Evolutionary conservation across 2,329 filamentous ascomycete genomes (phyloP).

Genomic region (Elsinoe batatas): DNA sequence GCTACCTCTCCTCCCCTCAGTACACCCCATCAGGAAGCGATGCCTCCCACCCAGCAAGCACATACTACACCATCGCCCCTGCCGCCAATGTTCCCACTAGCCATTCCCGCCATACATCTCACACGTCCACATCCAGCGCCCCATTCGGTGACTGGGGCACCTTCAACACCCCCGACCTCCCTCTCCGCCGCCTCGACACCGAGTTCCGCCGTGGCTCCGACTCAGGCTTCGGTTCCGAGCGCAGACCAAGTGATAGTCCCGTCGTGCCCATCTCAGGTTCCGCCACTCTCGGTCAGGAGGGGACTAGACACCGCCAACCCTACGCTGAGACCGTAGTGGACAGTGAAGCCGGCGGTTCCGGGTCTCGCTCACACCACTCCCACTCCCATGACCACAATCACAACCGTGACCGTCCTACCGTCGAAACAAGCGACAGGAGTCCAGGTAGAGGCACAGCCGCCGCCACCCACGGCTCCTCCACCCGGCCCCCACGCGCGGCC

Average conservation of each 20-base stretch:
- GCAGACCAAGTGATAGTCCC: background rate
- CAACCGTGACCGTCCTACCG: too few relatives aligned
- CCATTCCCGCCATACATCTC: background rate
- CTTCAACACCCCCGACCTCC: background rate
- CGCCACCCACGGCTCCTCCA: too few relatives aligned
- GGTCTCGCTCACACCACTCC: background rate
- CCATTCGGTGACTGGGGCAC: background rate
- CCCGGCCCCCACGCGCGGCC: too few relatives aligned
- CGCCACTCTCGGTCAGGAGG: background rate
- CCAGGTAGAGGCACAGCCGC: background rate
- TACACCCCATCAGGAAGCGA: constrained; percentile 2
- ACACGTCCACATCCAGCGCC: background rate
- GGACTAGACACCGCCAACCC: background rate
- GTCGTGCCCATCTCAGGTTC: background rate
- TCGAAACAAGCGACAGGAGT: background rate
- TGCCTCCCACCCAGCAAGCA: background rate
- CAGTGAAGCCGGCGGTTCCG: background rate
- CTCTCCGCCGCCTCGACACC: background rate
- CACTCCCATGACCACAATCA: too few relatives aligned
- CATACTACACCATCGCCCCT: background rate
- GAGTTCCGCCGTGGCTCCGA: background rate
- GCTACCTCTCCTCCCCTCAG: background rate
- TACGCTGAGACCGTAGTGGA: constrained; percentile 4
- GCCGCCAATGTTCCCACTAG: background rate
- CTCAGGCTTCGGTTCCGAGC: background rate